Percentiles rank a stretch among this genome's conserved stretches.
phyloP scores from a whole-genome alignment of 1,284 basidiomycete genomes.

The Apiotrichum brassicae region DNA sequence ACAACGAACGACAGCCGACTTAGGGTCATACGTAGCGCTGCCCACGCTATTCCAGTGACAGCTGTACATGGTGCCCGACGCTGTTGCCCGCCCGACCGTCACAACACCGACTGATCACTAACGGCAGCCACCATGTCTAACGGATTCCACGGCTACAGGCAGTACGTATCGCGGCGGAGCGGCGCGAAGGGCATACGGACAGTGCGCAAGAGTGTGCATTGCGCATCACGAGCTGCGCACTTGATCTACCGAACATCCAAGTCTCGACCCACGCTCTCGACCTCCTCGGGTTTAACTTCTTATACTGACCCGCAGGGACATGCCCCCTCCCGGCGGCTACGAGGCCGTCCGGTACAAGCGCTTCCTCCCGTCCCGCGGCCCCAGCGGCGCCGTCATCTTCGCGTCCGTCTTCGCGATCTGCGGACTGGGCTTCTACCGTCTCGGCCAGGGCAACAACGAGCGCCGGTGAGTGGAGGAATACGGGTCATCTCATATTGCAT shows the following conservation, averaged over 20 bases:
- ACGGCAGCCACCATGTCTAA: conserved; percentile 1
- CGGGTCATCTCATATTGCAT: too few species aligned
- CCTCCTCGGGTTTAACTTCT: too few species aligned
- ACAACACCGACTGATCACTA: not conserved
- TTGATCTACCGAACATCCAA: too few species aligned
- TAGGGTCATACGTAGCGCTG: too few species aligned
- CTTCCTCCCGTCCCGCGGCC: conserved; percentile 87
- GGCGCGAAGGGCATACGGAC: not conserved
- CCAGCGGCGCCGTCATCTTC: conserved; percentile 79
- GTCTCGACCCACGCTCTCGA: too few species aligned
- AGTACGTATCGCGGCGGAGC: not conserved
- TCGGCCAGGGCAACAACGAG: conserved; percentile 86
- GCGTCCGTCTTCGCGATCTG: conserved; percentile 77
- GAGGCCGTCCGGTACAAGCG: conserved; percentile 91
- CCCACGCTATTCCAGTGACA: too few species aligned
- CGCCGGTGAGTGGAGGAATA: conserved; percentile 76
- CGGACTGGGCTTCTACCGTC: conserved; percentile 84
- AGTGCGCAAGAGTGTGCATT: too few species aligned
- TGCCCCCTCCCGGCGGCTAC: conserved; percentile 92
- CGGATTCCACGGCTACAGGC: conserved; percentile 8
- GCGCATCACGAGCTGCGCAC: too few species aligned
- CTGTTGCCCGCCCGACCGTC: too few species aligned
- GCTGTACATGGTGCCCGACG: too few species aligned
- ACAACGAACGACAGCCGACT: too few species aligned
- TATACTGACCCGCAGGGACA: conserved; percentile 63